These are phyloP conservation scores for Sarocladium brachiariae DNA, from an alignment of 2,329 filamentous ascomycete species.

Conservation along the genomic window DNA sequence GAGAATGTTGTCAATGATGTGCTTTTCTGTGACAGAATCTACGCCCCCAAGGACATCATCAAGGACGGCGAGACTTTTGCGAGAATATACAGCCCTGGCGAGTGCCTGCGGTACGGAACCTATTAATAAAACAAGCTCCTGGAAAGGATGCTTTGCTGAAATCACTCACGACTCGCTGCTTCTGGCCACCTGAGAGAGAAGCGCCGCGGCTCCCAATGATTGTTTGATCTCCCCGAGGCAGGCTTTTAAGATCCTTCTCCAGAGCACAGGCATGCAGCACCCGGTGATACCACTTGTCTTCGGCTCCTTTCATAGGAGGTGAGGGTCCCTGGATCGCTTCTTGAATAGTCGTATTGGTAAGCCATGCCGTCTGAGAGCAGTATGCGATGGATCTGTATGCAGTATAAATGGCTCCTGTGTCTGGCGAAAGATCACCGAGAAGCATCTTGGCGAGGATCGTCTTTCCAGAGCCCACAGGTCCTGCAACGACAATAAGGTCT, in stretches of 20 bases:
- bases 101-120: no score
- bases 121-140: not conserved
- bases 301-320: constrained; percentile 10
- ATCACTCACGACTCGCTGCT: constrained; percentile 19
- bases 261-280: constrained; percentile 16
- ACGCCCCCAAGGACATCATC: not conserved
- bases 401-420: constrained; percentile 10
- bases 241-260: constrained; percentile 14
- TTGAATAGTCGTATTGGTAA: constrained; percentile 15
- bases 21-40: not conserved
- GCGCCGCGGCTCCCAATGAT: constrained; percentile 15
- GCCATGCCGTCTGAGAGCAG: constrained; percentile 17
- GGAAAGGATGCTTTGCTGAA: no score
- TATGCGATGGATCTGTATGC: constrained; percentile 12
- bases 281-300: constrained; percentile 15
- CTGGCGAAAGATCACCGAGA: constrained; percentile 12
- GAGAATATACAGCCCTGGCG: not conserved
- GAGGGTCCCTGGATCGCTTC: constrained; percentile 16
- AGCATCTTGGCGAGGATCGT: constrained; percentile 18
- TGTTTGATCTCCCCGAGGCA: constrained; percentile 17
- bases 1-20: not conserved
- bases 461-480: constrained; percentile 22
- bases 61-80: not conserved
- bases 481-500: constrained; percentile 19
- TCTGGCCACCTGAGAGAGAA: constrained; percentile 18